Evolutionary conservation across 371 early-diverging fungal genomes (phyloP).

Genomic region (Mucor racemosus): DNA sequence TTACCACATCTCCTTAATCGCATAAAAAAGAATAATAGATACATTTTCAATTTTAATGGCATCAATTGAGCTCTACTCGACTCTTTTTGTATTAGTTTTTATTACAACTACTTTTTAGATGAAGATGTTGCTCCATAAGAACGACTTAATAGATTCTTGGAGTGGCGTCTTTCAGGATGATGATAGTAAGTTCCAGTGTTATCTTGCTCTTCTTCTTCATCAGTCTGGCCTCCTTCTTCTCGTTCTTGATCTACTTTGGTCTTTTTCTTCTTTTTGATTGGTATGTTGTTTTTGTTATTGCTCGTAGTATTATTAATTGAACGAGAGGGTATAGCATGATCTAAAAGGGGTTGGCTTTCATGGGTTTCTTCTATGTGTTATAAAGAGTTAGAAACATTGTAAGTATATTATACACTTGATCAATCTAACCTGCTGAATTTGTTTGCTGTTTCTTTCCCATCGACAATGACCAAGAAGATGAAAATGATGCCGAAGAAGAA

Average conservation of each 20-base stretch:
- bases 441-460: constrained; percentile 1
- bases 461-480: constrained; percentile 2
- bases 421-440: constrained; percentile 11
- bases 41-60: constrained; percentile 12
- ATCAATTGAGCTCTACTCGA: constrained; percentile 14
- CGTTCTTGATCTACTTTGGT: neutral
- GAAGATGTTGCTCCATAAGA: constrained; percentile 31
- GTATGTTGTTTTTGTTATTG: constrained; percentile 6
- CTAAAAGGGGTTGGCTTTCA: constrained; percentile 19
- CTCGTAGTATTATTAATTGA: constrained; percentile 10
- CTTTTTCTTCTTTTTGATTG: constrained; percentile 18
- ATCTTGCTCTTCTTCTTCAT: constrained; percentile 41
- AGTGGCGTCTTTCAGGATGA: constrained; percentile 58
- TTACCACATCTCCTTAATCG: neutral
- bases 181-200: constrained; percentile 56
- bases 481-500: constrained; percentile 13
- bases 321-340: constrained; percentile 20
- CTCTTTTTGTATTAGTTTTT: neutral
- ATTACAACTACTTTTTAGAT: neutral
- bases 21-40: neutral
- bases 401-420: neutral
- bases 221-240: constrained; percentile 38
- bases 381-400: neutral
- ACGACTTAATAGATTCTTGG: constrained; percentile 29
- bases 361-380: neutral